Percentiles rank a stretch among this genome's conserved stretches.
phyloP scores from a whole-genome alignment of 805 yeast species.

The Ogataea zsoltii region DNA sequence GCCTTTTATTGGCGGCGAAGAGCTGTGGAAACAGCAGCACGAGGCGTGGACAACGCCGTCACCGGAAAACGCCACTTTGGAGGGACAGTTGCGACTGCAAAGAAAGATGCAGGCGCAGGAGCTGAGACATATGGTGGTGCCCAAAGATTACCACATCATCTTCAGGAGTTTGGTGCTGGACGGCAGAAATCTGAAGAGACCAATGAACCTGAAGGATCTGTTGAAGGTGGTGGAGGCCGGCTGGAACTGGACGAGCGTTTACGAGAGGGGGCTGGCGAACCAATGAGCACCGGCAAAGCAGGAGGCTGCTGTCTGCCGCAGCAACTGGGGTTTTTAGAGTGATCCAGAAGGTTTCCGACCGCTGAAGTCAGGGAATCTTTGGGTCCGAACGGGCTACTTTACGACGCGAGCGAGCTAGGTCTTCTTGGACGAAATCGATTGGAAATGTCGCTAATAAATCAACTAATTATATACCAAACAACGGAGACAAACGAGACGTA shows the following conservation, averaged over 20 bases:
- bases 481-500: background rate
- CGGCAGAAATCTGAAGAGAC: slow-evolving; percentile 63
- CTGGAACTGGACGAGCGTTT: slow-evolving; percentile 77
- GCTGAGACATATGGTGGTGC: slow-evolving; percentile 37
- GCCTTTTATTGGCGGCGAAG: slow-evolving; percentile 45
- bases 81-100: slow-evolving; percentile 27
- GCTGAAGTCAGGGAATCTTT: no score
- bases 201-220: slow-evolving; percentile 74
- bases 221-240: slow-evolving; percentile 75
- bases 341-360: no score
- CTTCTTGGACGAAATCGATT: no score
- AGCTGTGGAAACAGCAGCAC: slow-evolving; percentile 71
- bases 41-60: slow-evolving; percentile 61
- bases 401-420: no score
- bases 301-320: no score
- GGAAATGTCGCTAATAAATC: no score
- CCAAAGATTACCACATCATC: slow-evolving; percentile 55
- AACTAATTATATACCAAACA: background rate
- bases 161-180: slow-evolving; percentile 72
- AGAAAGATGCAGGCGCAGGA: slow-evolving; percentile 27
- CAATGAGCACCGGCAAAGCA: background rate
- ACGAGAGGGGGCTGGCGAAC: slow-evolving; percentile 13
- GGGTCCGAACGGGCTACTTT: no score
- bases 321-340: no score
- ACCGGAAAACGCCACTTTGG: slow-evolving; percentile 26